phyloP scores from a whole-genome alignment of 2,329 filamentous ascomycete species.

The Dactylellina cionopaga region DNA sequence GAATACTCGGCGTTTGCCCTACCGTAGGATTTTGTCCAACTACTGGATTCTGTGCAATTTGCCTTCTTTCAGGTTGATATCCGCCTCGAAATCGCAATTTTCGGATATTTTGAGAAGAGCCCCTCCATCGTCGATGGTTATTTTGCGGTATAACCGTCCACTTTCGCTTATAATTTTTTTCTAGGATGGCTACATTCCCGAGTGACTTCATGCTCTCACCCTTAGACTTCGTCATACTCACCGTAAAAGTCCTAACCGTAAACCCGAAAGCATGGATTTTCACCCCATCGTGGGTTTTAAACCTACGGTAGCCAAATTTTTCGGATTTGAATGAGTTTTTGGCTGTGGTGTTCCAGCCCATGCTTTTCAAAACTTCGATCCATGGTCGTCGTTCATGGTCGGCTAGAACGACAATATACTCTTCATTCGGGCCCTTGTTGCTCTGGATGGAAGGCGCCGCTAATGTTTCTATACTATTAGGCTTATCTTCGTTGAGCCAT shows the following conservation, averaged over 20 bases:
- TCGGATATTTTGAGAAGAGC: background rate
- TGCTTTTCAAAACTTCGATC: conserved; percentile 52
- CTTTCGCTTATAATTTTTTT: conserved; percentile 14
- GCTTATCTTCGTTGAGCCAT: background rate
- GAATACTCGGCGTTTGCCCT: no score
- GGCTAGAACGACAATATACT: conserved; percentile 53
- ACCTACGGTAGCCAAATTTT: conserved; percentile 55
- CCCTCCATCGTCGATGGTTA: no score
- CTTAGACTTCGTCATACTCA: conserved; percentile 21
- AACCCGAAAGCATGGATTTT: conserved; percentile 14
- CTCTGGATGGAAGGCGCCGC: no score
- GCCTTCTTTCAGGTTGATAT: background rate
- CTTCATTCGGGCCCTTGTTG: background rate
- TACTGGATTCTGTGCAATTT: background rate
- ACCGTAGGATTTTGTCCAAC: no score
- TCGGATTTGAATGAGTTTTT: conserved; percentile 59
- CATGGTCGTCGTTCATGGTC: conserved; percentile 53
- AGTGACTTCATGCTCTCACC: conserved; percentile 1
- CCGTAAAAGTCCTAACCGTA: conserved; percentile 52
- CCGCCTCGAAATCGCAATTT: background rate
- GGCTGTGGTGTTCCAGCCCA: conserved; percentile 54
- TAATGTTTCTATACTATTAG: no score
- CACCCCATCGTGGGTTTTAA: conserved; percentile 32
- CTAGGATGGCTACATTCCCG: conserved; percentile 4
- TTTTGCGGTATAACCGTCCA: conserved; percentile 24